Conservation (phyloP, 2,329 filamentous ascomycete genomes). For the Xylaria hypoxylon region DNA sequence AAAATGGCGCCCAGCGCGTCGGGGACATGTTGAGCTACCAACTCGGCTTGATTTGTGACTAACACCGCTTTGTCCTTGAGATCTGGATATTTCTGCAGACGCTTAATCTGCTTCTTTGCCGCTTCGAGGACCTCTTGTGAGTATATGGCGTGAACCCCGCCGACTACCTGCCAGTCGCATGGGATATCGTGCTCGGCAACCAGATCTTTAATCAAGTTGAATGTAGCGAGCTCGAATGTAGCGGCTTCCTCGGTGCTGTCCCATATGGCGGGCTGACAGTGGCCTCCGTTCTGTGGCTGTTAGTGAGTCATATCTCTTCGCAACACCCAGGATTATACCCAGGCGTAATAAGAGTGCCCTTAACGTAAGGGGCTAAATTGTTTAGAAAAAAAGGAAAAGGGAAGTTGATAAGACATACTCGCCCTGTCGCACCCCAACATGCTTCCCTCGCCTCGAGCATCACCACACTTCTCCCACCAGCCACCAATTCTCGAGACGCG, state of each 20-base stretch:
- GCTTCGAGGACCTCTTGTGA: constrained; percentile 65
- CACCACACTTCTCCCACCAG: constrained; percentile 66
- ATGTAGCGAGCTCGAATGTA: constrained; percentile 79
- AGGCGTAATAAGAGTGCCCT: not conserved
- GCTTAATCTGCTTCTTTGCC: constrained; percentile 62
- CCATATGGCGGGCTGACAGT: constrained; percentile 81
- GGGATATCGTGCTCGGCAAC: constrained; percentile 68
- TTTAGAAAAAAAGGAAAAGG: constrained; percentile 16
- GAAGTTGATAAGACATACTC: constrained; percentile 62
- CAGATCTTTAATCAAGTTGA: constrained; percentile 68
- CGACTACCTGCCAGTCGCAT: constrained; percentile 75
- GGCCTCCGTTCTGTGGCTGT: constrained; percentile 69
- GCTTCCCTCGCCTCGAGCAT: constrained; percentile 83
- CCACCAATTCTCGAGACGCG: constrained; percentile 72
- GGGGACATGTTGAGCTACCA: constrained; percentile 67
- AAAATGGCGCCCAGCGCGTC: constrained; percentile 72
- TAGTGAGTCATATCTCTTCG: constrained; percentile 5
- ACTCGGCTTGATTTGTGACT: constrained; percentile 53
- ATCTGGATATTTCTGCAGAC: constrained; percentile 66
- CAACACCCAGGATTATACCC: not conserved
- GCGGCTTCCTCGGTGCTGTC: constrained; percentile 69
- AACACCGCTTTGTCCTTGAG: constrained; percentile 63
- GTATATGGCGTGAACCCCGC: constrained; percentile 74
- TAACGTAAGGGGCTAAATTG: too few species aligned
- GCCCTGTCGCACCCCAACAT: constrained; percentile 85